phyloP scores from a whole-genome alignment of 805 yeast species.

The Sugiyamaella smithiae region DNA sequence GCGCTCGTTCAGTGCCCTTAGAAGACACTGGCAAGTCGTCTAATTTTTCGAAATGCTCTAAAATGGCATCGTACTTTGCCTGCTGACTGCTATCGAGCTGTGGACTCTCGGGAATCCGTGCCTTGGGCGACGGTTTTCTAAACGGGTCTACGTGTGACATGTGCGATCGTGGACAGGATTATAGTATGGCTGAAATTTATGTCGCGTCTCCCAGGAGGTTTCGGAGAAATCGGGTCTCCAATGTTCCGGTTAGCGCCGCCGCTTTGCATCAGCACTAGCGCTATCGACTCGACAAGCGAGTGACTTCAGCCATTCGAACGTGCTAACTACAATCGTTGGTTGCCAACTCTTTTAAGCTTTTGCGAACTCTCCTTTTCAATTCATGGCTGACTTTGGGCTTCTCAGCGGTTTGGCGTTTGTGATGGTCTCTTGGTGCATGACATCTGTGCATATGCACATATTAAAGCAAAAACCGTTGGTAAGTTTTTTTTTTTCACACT shows the following conservation, averaged over 20 bases:
- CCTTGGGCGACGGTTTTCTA: conserved; percentile 47
- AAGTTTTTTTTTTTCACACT: no score
- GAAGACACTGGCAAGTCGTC: conserved; percentile 47
- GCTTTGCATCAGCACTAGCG: no score
- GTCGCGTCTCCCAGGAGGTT: neutral
- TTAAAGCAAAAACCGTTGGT: no score
- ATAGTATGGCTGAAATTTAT: conserved; percentile 1
- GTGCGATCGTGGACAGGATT: neutral
- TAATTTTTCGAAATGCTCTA: conserved; percentile 57
- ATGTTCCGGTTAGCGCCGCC: conserved; percentile 1
- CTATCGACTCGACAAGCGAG: no score
- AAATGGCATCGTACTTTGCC: conserved; percentile 58
- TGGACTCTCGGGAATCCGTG: conserved; percentile 50
- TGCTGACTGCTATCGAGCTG: conserved; percentile 54
- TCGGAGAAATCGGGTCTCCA: neutral
- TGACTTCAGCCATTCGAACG: no score
- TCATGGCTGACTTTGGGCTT: no score
- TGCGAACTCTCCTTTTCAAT: no score
- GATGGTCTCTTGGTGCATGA: no score
- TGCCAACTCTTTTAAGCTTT: no score
- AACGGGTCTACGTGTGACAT: conserved; percentile 48
- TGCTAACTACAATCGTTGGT: no score
- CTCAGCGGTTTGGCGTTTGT: no score
- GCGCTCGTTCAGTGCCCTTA: conserved; percentile 37
- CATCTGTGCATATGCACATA: no score